Base-by-base conservation (phyloP, 176 grass and related monocot genomes). In the Carex myosuroides region DNA sequence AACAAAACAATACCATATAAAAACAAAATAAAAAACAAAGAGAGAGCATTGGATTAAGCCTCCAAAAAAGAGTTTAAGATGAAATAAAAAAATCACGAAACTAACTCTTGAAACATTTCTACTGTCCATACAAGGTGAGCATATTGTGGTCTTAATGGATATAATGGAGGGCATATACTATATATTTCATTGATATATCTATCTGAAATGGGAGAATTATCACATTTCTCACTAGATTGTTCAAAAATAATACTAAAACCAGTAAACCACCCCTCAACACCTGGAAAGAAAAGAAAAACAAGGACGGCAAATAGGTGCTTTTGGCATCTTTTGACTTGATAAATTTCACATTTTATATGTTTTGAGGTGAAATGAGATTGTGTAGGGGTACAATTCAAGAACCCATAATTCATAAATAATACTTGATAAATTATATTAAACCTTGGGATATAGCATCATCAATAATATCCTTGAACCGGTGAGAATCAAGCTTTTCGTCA, bases 391-490 rank as follows among this genome's bases (percentile, higher is more conserved):
- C 22, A 30, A 0, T 24, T 12, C 21, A 13, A 76, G 2, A 26
- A 46, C 8, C 44, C 44, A 46, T 46, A 46, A 30, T 77, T 56
- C 8, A 13, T 16, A 77, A 77, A 54, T 56, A 32, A 56, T 77
- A 77, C 22, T 52, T 7, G 53, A 65, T 29, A 21, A 21, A 85
- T 21, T 44, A 39, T 32, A 75, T 56, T 41, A 59, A 83, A 99
- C 96, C 96, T 94, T 95, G 88, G 90, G 86, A 87, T 87, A 95
- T 99, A 77, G 93, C 93, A 57, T 89, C 90, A 69, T 99, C 96
- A 82, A 99, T 95, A 81, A 95, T 95, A 91, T 95, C 93, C 74
- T 94, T 96, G 69, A 91, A 99, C 56, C 93, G 93, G 79, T 92
- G 97, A 13, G 97, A 99, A 79, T 99, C 93, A 85, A 99, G 81